Evolutionary conservation across 352 stramenopile species (phyloP), one percentile per base, ranked within the genome.

Genomic region (Hyaloperonospora brassicae): DNA sequence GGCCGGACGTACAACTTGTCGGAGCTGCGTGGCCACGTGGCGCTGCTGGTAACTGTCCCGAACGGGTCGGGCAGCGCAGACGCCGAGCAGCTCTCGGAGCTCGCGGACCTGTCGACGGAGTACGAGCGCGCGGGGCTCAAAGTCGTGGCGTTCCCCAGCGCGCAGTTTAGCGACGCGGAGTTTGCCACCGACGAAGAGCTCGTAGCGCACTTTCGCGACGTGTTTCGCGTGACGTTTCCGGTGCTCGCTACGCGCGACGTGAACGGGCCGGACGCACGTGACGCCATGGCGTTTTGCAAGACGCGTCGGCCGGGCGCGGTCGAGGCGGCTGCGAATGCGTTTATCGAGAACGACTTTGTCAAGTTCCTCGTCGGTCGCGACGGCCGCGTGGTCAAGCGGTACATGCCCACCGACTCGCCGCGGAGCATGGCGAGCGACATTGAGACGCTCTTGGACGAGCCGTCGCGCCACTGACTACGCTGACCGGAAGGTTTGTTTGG

Each of bases 331-430:
- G 55, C 55, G 5, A 65, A 70, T 22, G 76, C 70, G 2, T 89
- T 86, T 59, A 85, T 97, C 52, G 76, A 87, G 55, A 94, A 88
- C 81, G 89, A 96, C 59, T 96, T 89, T 55, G 84, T 80, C 35
- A 95, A 93, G 61, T 97, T 96, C 54, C 63, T 97, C 6, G 68
- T 97, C 1, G 78, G 86, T 69, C 74, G 79, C 48, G 69, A 89
- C 23, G 89, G 89, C 25, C 68, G 58, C 47, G 72, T 88, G 35
- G 57, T 75, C 50, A 85, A 93, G 60, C 72, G 89, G 8, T 96
- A 61, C 35, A 34, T 27, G 0, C 53, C 66, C 7, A 44, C 23
- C 24, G 50, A 57, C 23, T 50, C 49, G 43, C 62, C 62, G 41
- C 8, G 50, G 1, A 62, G 52, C 34, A 64, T 78, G 40, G 62